Conservation (phyloP, 2,329 filamentous ascomycete species). For the Davidsoniella virescens region DNA sequence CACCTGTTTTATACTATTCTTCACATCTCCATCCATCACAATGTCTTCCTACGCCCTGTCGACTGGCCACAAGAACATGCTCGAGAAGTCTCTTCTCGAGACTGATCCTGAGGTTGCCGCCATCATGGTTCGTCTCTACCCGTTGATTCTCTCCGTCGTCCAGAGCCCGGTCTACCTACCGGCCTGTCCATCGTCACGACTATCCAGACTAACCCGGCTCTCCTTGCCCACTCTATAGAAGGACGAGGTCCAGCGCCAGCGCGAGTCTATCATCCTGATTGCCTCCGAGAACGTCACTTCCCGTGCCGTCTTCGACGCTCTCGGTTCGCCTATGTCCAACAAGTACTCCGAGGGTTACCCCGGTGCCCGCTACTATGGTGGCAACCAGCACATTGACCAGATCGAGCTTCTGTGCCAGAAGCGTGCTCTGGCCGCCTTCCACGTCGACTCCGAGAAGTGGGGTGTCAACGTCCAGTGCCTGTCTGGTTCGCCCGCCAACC, state of each 20-base stretch:
- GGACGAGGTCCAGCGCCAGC: conserved; percentile 89
- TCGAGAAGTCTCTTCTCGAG: conserved; percentile 86
- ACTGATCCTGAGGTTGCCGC: conserved; percentile 85
- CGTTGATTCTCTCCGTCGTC: too few relatives aligned
- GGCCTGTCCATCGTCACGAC: neutral
- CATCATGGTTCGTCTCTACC: conserved; percentile 62
- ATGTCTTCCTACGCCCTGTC: conserved; percentile 37
- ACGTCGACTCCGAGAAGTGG: conserved; percentile 76
- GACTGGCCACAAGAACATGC: conserved; percentile 52
- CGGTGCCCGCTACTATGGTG: conserved; percentile 95
- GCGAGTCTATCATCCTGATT: conserved; percentile 96
- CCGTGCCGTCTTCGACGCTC: conserved; percentile 90
- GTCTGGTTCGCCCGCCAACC: conserved; percentile 84
- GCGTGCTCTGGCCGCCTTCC: conserved; percentile 82
- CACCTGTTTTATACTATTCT: conserved; percentile 2
- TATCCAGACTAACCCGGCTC: conserved; percentile 8
- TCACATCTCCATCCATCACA: conserved; percentile 15
- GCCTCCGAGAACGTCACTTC: conserved; percentile 99
- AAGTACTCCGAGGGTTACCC: conserved; percentile 99
- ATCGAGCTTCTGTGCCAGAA: conserved; percentile 91
- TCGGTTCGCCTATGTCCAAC: conserved; percentile 91
- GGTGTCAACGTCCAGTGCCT: conserved; percentile 97
- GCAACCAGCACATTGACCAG: conserved; percentile 96
- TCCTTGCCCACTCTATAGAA: conserved; percentile 34
- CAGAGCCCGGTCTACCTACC: neutral